Base-by-base conservation (phyloP, 2,329 filamentous ascomycete species). In the Penicillium sp. region DNA sequence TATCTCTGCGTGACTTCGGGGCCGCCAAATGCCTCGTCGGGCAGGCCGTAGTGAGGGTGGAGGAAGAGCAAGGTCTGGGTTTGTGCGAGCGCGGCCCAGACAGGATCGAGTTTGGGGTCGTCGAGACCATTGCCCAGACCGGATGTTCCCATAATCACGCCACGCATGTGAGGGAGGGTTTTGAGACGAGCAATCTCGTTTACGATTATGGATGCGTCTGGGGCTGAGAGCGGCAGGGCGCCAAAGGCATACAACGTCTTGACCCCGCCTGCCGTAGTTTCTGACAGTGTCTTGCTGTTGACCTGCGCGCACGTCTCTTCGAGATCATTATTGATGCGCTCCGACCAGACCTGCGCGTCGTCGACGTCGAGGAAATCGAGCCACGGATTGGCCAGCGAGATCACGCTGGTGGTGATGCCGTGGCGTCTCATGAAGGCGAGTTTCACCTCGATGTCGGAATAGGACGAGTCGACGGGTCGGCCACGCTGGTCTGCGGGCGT, bases 341-440 rank as follows among this genome's bases (percentile, higher is more conserved):
- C 67, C 0, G 90, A 90, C 49, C 86, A 84, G 28, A 73, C 69
- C 1, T 81, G 82, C 0, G 89, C 88, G 62, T 87, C 82, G 3
- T 77, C 70, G 0, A 83, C 68, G 0, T 78, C 72, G 0, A 96
- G 74, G 68, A 96, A 97, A 73, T 97, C 92, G 2, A 97, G 81
- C 92, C 92, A 97, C 0, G 92, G 92, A 68, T 97, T 97, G 14
- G 92, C 92, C 21, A 96, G 84, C 0, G 90, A 94, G 61, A 97
- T 85, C 51, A 96, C 89, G 1, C 89, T 94, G 61, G 88, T 85
- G 71, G 88, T 83, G 69, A 97, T 96, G 53, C 77, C 77, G 74
- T 97, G 92, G 16, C 80, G 83, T 70, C 91, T 81, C 92, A 97
- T 97, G 75, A 97, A 96, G 49, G 84, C 80, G 14, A 96, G 80